Evolutionary conservation across 208 protist genomes (phyloP), one percentile per base, ranked within the genome.

Genomic region (Angomonas ambiguus): DNA sequence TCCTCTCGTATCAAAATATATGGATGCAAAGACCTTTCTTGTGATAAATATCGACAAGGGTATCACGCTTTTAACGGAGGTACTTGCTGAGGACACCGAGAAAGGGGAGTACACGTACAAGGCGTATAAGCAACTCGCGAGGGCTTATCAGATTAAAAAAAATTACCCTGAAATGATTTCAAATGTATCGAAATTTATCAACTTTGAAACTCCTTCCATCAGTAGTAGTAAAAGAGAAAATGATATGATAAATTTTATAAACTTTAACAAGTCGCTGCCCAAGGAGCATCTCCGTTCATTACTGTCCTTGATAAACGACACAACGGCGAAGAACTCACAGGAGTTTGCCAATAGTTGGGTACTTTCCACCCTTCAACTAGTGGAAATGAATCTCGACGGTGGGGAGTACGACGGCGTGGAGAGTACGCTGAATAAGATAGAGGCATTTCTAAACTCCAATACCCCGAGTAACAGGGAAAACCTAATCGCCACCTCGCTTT

Each of bases 51-150:
- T 33, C 11, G 66, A 69, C 24, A 89, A 93, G 51, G 84, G 82
- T 53, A 70, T 57, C 3, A 72, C 74, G 58, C 75, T 85, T 56
- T 74, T 98, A 51, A 67, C 72, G 32, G 80, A 84, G 64, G 87
- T 98, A 2, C 33, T 96, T 18, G 71, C 79, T 0, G 81, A 93
- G 38, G 96, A 98, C 61, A 63, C 72, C 32, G 68, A 75, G 24
- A 76, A 94, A 62, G 86, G 75, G 0, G 77, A 77, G 45, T 96
- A 92, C 94, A 95, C 89, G 24, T 98, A 98, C 74, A 98, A 98
- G 77, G 88, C 95, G 13, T 72, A 96, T 16, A 98, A 98, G 71
- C 87, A 90, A 68, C 86, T 98, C 24, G 81, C 93, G 22, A 88
- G 93, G 51, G 70, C 94, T 27, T 65, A 78, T 31, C 88, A 94